These are phyloP conservation scores for Aspergillus nidulans DNA, from an alignment of 495 filamentous ascomycete species.

Conservation along the genomic window DNA sequence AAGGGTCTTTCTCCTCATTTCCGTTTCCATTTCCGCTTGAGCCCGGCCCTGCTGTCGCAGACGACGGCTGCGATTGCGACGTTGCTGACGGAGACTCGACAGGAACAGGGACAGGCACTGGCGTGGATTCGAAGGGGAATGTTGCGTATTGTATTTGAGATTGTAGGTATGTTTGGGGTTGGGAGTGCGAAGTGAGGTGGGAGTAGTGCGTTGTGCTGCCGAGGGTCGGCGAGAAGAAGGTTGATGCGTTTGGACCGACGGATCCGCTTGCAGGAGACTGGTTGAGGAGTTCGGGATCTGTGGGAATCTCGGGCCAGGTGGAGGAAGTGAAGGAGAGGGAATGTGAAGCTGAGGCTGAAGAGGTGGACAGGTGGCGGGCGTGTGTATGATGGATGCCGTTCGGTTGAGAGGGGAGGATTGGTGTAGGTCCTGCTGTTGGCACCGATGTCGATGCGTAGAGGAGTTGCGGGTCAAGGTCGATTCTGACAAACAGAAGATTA, in stretches of 20 bases:
- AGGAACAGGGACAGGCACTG: conserved; percentile 18
- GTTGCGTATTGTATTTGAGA: conserved; percentile 34
- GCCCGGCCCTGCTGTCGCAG: conserved; percentile 18
- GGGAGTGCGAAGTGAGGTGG: conserved; percentile 6
- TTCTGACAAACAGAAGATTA: background rate
- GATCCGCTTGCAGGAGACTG: background rate
- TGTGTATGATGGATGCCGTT: background rate
- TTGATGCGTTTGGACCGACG: background rate
- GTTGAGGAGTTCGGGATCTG: conserved; percentile 13
- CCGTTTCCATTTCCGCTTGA: conserved; percentile 26
- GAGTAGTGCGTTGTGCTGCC: conserved; percentile 7
- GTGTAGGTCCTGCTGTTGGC: no score
- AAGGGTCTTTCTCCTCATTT: conserved; percentile 65
- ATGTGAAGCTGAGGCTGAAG: conserved; percentile 8
- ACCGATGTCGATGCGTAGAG: conserved; percentile 14
- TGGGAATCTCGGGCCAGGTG: conserved; percentile 12
- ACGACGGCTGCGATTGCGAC: conserved; percentile 31
- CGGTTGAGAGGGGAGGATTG: conserved; percentile 23
- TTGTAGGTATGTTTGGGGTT: conserved; percentile 16
- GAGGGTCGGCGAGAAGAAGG: background rate
- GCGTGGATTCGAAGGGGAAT: conserved; percentile 37
- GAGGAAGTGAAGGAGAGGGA: conserved; percentile 11
- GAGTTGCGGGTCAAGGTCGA: conserved; percentile 12
- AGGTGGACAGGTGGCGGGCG: background rate
- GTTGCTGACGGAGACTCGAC: background rate